Evolutionary conservation across 2,329 filamentous ascomycete genomes (phyloP).

Genomic region (Drechslerella stenobrocha): DNA sequence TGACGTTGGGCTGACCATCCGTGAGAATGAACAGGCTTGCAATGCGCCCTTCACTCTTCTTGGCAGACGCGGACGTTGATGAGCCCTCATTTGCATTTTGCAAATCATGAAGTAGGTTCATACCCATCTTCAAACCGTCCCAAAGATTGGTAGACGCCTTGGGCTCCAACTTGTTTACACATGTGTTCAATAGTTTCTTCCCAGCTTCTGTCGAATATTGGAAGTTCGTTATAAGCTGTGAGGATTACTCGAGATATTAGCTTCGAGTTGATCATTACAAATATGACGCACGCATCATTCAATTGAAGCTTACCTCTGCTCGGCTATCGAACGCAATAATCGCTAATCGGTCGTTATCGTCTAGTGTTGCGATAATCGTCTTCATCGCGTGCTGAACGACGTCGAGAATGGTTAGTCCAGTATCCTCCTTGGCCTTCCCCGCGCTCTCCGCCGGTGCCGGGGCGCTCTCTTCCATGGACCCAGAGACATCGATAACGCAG

Average conservation of each 20-base stretch:
- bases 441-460: slow-evolving; percentile 57
- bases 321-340: slow-evolving; percentile 62
- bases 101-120: slow-evolving; percentile 58
- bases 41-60: slow-evolving; percentile 48
- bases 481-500: slow-evolving; percentile 66
- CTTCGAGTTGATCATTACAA: slow-evolving; percentile 30
- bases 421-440: slow-evolving; percentile 56
- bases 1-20: slow-evolving; percentile 51
- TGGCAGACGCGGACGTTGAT: slow-evolving; percentile 27
- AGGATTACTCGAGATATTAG: neutral
- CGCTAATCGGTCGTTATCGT: slow-evolving; percentile 62
- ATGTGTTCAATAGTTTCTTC: slow-evolving; percentile 58
- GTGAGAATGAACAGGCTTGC: slow-evolving; percentile 55
- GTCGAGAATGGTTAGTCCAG: slow-evolving; percentile 63
- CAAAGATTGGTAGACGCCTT: slow-evolving; percentile 62
- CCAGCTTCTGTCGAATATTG: slow-evolving; percentile 59
- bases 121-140: slow-evolving; percentile 62
- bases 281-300: slow-evolving; percentile 6
- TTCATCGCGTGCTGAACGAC: slow-evolving; percentile 65
- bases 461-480: slow-evolving; percentile 61
- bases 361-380: slow-evolving; percentile 64
- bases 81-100: slow-evolving; percentile 51
- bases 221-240: slow-evolving; percentile 57
- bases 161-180: slow-evolving; percentile 58
- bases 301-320: slow-evolving; percentile 54